Evolutionary conservation across 306 rosid species (phyloP).

Genomic region (Pueraria montana): DNA sequence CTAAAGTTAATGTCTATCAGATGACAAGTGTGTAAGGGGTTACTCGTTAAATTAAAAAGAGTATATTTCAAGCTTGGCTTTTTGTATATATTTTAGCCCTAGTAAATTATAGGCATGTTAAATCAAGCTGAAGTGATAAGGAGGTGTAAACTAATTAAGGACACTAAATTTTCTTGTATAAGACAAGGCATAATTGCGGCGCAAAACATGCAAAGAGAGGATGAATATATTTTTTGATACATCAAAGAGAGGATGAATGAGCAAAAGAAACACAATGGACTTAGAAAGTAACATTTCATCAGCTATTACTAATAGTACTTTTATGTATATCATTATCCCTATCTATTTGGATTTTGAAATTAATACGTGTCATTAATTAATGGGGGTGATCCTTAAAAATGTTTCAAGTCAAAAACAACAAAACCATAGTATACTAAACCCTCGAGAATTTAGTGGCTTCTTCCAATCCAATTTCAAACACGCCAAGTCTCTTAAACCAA

Average conservation of each 20-base stretch:
- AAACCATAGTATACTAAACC: neutral
- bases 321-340: neutral
- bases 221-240: too few relatives aligned
- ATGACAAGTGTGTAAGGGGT: slow-evolving; percentile 35
- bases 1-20: slow-evolving; percentile 18
- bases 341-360: neutral
- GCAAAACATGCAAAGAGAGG: slow-evolving; percentile 54
- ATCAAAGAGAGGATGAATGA: slow-evolving; percentile 22
- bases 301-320: neutral
- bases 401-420: slow-evolving; percentile 5
- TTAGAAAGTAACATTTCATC: slow-evolving; percentile 40
- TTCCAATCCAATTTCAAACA: slow-evolving; percentile 45
- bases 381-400: neutral
- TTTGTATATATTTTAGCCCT: neutral
- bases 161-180: neutral
- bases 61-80: neutral
- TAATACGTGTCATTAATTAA: neutral
- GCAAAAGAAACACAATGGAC: slow-evolving; percentile 1
- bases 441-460: neutral
- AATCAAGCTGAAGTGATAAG: slow-evolving; percentile 34
- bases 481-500: slow-evolving; percentile 33
- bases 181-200: slow-evolving; percentile 58
- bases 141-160: neutral
- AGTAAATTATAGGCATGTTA: neutral
- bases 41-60: too few relatives aligned